phyloP scores from a whole-genome alignment of 2,329 filamentous ascomycete genomes.

The Dothistroma pini region DNA sequence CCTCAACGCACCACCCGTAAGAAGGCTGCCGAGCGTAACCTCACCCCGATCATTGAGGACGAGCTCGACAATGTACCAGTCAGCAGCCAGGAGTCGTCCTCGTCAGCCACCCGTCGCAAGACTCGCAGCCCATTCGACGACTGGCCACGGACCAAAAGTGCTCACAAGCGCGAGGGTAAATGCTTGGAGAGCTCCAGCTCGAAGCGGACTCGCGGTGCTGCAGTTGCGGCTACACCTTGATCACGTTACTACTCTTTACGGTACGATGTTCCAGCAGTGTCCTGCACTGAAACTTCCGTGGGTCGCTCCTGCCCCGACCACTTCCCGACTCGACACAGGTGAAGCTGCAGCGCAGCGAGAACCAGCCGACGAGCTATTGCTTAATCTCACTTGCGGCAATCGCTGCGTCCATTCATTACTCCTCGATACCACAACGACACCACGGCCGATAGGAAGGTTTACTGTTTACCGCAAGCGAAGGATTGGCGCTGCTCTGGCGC shows the following conservation, averaged over 20 bases:
- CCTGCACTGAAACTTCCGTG: no score
- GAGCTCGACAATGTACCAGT: constrained; percentile 17
- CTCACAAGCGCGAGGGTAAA: constrained; percentile 22
- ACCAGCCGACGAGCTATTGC: constrained; percentile 1
- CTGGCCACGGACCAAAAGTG: constrained; percentile 62
- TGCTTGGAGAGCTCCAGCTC: constrained; percentile 4
- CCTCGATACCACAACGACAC: neutral
- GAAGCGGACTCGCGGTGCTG: constrained; percentile 18
- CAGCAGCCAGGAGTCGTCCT: constrained; percentile 3
- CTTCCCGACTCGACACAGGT: neutral
- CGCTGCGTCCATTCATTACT: constrained; percentile 2
- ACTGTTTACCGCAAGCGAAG: neutral
- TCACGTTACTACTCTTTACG: neutral
- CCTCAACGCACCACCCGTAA: constrained; percentile 28
- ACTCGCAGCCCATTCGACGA: constrained; percentile 60
- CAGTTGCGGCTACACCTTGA: neutral
- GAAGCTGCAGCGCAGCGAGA: constrained; percentile 4
- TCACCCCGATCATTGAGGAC: constrained; percentile 32
- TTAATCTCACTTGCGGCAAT: neutral
- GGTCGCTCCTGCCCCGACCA: neutral
- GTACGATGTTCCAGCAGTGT: neutral
- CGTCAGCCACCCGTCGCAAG: constrained; percentile 15
- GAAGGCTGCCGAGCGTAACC: constrained; percentile 11
- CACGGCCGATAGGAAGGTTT: neutral
- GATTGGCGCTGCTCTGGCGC: neutral